These are phyloP conservation scores for Oryza glaberrima DNA, from an alignment of 176 grass and related monocot species.

Conservation along the genomic window DNA sequence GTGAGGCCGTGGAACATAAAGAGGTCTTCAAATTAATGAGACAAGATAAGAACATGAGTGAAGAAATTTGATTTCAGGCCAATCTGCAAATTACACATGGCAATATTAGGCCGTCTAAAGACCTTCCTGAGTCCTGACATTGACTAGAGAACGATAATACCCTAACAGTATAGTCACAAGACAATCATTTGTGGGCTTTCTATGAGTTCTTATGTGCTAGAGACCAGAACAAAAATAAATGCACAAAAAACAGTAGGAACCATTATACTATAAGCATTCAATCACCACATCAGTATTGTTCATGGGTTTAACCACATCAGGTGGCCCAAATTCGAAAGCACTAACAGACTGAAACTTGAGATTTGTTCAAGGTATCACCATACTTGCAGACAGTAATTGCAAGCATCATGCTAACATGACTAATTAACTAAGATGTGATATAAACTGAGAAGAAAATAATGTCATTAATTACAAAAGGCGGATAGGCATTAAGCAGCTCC, in stretches of 20 bases:
- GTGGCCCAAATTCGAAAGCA: background rate
- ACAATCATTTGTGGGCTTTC: background rate
- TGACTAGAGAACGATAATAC: background rate
- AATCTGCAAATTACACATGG: background rate
- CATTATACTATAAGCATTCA: background rate
- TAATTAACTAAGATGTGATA: background rate
- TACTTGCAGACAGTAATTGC: background rate
- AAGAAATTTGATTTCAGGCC: background rate
- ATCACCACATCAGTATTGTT: background rate
- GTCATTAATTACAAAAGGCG: background rate
- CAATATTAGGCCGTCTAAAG: background rate
- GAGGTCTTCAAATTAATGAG: background rate
- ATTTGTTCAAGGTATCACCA: background rate
- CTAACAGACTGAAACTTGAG: background rate
- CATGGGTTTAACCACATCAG: slow-evolving; percentile 1
- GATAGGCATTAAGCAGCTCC: background rate
- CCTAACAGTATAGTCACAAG: background rate
- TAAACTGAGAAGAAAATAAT: background rate
- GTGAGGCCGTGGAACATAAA: background rate
- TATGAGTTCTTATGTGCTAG: background rate
- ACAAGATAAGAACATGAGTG: background rate
- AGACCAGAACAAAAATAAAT: slow-evolving; percentile 22
- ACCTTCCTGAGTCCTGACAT: no score
- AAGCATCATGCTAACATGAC: background rate
- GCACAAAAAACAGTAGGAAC: background rate